These are phyloP conservation scores for Metarhizium anisopliae DNA, from an alignment of 2,329 filamentous ascomycete genomes.

Conservation along the genomic window DNA sequence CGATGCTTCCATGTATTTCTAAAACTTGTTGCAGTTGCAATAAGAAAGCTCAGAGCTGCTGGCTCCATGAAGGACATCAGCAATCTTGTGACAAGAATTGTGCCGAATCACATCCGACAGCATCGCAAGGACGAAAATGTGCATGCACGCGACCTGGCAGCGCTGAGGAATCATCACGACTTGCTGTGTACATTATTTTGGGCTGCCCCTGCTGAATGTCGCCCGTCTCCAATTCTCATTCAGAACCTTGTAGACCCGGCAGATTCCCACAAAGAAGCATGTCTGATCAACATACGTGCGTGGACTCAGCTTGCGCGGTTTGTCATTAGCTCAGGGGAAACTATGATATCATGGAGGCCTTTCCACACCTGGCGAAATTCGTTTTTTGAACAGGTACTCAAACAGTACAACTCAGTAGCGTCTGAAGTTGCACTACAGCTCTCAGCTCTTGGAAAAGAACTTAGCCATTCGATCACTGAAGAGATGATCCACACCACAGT, in stretches of 20 bases:
- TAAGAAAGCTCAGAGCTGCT: slow-evolving; percentile 39
- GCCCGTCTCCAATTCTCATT: slow-evolving; percentile 44
- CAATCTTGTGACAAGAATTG: slow-evolving; percentile 51
- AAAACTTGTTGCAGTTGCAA: slow-evolving; percentile 51
- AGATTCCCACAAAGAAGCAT: slow-evolving; percentile 58
- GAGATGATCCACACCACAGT: slow-evolving; percentile 41
- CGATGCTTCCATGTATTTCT: slow-evolving; percentile 59
- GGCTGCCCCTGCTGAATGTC: slow-evolving; percentile 46
- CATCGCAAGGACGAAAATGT: slow-evolving; percentile 54
- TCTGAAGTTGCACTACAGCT: slow-evolving; percentile 49
- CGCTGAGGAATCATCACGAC: slow-evolving; percentile 60
- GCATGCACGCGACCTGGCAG: slow-evolving; percentile 51
- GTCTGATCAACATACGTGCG: slow-evolving; percentile 52
- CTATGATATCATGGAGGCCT: slow-evolving; percentile 39
- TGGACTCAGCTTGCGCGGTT: slow-evolving; percentile 56
- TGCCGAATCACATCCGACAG: slow-evolving; percentile 58
- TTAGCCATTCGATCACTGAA: slow-evolving; percentile 31
- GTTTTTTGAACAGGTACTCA: slow-evolving; percentile 47
- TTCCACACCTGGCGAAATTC: slow-evolving; percentile 41
- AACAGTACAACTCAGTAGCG: slow-evolving; percentile 48
- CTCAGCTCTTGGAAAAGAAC: slow-evolving; percentile 36
- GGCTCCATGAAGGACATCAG: slow-evolving; percentile 46
- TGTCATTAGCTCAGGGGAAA: slow-evolving; percentile 37
- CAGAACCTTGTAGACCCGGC: slow-evolving; percentile 50
- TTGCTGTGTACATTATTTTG: slow-evolving; percentile 58